Percentiles rank a stretch among this genome's conserved stretches.
These are phyloP conservation scores for Dipteronia sinensis DNA, from an alignment of 345 rosid species.

Conservation along the genomic window DNA sequence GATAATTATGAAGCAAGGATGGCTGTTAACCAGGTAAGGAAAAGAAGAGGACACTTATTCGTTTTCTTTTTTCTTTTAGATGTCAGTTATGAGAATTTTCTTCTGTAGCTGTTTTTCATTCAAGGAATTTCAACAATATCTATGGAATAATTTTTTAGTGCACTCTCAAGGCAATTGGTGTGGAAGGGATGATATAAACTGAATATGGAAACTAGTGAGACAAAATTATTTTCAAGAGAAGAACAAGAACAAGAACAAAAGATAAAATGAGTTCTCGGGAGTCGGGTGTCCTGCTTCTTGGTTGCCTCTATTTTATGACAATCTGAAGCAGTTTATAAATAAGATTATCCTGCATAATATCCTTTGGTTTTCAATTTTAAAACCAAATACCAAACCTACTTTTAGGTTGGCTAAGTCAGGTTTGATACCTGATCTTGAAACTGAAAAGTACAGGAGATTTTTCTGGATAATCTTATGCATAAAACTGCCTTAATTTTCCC, in stretches of 20 bases:
- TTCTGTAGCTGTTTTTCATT: background rate
- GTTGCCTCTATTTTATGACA: background rate
- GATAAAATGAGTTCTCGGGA: background rate
- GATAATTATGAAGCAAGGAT: slow-evolving; percentile 97
- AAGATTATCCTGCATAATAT: no score
- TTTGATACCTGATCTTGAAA: no score
- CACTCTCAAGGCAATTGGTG: background rate
- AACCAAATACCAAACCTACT: no score
- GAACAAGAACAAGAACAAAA: no score
- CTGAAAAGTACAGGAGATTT: no score
- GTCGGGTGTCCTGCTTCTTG: background rate
- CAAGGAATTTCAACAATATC: background rate
- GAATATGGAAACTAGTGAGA: background rate
- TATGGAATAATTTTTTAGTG: background rate
- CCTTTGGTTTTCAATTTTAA: no score
- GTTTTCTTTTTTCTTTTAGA: background rate
- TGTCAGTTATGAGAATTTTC: background rate
- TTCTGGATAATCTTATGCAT: no score
- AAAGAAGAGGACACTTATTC: background rate
- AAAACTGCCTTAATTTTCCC: background rate
- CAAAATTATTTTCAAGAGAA: background rate
- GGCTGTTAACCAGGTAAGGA: slow-evolving; percentile 94
- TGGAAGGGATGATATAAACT: background rate
- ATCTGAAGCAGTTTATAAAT: background rate
- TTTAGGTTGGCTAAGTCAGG: no score